Evolutionary conservation across 129 eudicot genomes (phyloP).

Genomic region (Flaveria robusta): DNA sequence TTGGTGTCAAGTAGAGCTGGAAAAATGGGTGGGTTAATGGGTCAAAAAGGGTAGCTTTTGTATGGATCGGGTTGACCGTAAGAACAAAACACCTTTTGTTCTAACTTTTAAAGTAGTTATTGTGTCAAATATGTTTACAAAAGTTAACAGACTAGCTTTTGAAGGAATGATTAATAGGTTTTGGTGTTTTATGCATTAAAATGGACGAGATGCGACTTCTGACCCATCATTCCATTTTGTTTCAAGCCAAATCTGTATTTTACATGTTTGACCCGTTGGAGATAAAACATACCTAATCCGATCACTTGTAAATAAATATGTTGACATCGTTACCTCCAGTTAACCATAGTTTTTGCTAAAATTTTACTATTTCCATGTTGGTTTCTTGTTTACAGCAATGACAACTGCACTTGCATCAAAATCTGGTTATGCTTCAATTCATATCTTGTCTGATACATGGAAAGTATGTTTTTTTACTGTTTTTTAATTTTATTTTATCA

Average conservation of each 20-base stretch:
- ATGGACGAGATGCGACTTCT: neutral
- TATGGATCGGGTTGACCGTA: neutral
- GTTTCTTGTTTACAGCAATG: slow-evolving; percentile 28
- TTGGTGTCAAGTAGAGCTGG: neutral
- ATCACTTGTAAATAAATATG: neutral
- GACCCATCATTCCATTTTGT: neutral
- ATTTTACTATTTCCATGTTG: slow-evolving; percentile 17
- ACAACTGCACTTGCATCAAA: slow-evolving; percentile 59
- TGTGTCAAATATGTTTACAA: neutral
- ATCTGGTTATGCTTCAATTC: slow-evolving; percentile 79
- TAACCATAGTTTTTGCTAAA: slow-evolving; percentile 20
- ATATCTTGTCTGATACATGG: slow-evolving; percentile 75
- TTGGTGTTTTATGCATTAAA: neutral
- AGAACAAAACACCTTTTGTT: neutral
- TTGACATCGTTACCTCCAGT: neutral
- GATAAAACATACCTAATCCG: neutral
- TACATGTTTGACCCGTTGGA: neutral
- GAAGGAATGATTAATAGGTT: neutral
- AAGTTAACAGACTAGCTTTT: neutral
- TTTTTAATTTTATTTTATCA: neutral
- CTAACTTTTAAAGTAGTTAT: neutral
- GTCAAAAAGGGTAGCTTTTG: neutral
- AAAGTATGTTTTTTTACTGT: slow-evolving; percentile 44
- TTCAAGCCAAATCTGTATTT: neutral
- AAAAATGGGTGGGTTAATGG: neutral